Evolutionary conservation across 768 basidiomycete genomes (phyloP), one percentile per base, ranked within the genome.

Genomic region (Russula compacta): DNA sequence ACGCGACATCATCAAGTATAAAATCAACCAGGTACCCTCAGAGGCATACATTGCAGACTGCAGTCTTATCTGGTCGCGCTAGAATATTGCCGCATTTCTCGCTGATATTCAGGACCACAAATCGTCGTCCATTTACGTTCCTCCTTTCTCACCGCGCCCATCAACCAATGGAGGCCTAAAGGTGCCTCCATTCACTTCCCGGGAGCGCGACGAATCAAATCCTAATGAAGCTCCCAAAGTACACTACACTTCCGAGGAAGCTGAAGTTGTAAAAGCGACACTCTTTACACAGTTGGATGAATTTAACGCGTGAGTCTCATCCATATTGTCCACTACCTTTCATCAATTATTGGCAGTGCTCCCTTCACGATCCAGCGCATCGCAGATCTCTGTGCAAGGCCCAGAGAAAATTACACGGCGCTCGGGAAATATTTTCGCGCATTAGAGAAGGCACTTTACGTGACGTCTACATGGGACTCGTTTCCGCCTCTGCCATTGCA

Each of bases 341-440:
- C 15, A 57, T 35, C 38, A 3, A 15, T 42, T 12, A 46, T 56
- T 75, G 83, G 19, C 17, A 79, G 79, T 53, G 80, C 88, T 0
- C 92, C 92, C 2, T 95, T 95, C 71, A 94, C 92, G 9, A 87
- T 95, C 57, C 93, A 95, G 72, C 84, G 92, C 47, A 75, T 94
- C 12, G 90, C 89, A 70, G 92, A 95, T 69, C 83, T 95, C 29
- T 84, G 85, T 65, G 66, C 87, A 12, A 72, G 79, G 44, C 91
- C 92, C 5, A 78, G 77, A 64, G 76, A 79, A 49, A 81, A 91
- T 66, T 94, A 95, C 79, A 83, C 77, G 48, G 80, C 82, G 33
- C 75, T 90, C 15, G 89, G 92, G 47, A 95, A 95, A 73, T 95
- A 92, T 70, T 80, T 93, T 42, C 87, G 92, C 2, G 92, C 92